Percentiles rank a stretch among this genome's conserved stretches.
Conservation (phyloP, 805 yeast genomes). For the Myxozyma nipponensis region DNA sequence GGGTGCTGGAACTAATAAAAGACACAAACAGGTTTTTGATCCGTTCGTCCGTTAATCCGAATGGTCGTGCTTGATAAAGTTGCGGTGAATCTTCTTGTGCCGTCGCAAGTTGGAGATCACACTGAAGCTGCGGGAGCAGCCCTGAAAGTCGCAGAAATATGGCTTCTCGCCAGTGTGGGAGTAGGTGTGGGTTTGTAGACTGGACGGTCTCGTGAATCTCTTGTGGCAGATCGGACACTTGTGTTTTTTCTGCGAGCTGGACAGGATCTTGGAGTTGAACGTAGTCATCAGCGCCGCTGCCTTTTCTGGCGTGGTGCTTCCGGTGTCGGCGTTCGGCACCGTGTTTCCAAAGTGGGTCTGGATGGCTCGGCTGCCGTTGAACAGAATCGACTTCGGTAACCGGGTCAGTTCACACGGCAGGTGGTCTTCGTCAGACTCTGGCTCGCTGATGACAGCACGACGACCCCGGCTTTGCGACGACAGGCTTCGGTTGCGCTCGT, state of each 20-base stretch:
- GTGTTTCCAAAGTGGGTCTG: conserved; percentile 4
- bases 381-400: conserved; percentile 5
- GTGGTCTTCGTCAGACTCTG: conserved; percentile 8
- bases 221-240: conserved; percentile 56
- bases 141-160: conserved; percentile 56
- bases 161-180: conserved; percentile 80
- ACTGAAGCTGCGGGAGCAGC: conserved; percentile 65
- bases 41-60: too few species aligned
- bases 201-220: conserved; percentile 77
- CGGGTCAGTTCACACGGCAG: conserved; percentile 8
- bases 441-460: not conserved
- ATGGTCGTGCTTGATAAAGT: not conserved
- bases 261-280: conserved; percentile 21
- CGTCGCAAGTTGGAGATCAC: conserved; percentile 79
- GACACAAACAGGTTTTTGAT: too few species aligned
- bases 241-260: conserved; percentile 32
- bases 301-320: conserved; percentile 5
- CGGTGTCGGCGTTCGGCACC: not conserved
- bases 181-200: conserved; percentile 72
- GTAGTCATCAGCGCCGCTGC: conserved; percentile 24
- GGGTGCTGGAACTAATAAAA: too few species aligned
- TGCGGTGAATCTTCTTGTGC: conserved; percentile 61
- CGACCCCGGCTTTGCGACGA: not conserved
- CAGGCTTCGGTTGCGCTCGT: not conserved
- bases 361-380: conserved; percentile 4